phyloP scores from a whole-genome alignment of 2,329 filamentous ascomycete genomes.

The Claviceps maximensis region DNA sequence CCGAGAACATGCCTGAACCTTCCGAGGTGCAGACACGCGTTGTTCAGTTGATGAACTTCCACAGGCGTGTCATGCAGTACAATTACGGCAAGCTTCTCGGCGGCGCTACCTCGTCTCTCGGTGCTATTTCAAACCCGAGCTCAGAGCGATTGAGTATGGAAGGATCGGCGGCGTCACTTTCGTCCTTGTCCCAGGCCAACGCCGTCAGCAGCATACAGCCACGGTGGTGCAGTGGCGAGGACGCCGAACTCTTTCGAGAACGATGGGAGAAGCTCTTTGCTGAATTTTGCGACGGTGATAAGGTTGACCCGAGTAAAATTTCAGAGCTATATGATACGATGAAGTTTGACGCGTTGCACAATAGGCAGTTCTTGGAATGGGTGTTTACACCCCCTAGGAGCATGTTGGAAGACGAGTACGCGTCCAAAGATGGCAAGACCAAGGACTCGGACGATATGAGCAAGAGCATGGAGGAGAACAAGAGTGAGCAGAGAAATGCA shows the following conservation, averaged over 20 bases:
- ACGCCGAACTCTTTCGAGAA: constrained; percentile 86
- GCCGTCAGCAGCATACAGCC: constrained; percentile 63
- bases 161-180: constrained; percentile 28
- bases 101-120: constrained; percentile 50
- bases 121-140: constrained; percentile 39
- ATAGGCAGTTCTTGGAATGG: constrained; percentile 92
- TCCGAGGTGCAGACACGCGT: constrained; percentile 85
- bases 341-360: constrained; percentile 98
- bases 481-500: constrained; percentile 16
- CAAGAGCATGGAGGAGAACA: constrained; percentile 24
- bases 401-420: constrained; percentile 61
- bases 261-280: constrained; percentile 97
- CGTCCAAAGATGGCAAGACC: constrained; percentile 27
- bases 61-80: constrained; percentile 85
- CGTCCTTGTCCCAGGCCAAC: constrained; percentile 45
- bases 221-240: constrained; percentile 93
- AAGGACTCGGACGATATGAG: constrained; percentile 28
- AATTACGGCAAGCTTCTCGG: constrained; percentile 75
- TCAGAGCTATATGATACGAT: constrained; percentile 98
- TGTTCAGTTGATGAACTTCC: constrained; percentile 94
- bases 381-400: constrained; percentile 78
- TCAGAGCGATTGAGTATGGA: constrained; percentile 31
- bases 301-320: constrained; percentile 97
- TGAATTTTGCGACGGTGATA: constrained; percentile 93
- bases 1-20: constrained; percentile 84